Evolutionary conservation across 441 rosid species (phyloP).

Genomic region (Bruguiera hainesii): DNA sequence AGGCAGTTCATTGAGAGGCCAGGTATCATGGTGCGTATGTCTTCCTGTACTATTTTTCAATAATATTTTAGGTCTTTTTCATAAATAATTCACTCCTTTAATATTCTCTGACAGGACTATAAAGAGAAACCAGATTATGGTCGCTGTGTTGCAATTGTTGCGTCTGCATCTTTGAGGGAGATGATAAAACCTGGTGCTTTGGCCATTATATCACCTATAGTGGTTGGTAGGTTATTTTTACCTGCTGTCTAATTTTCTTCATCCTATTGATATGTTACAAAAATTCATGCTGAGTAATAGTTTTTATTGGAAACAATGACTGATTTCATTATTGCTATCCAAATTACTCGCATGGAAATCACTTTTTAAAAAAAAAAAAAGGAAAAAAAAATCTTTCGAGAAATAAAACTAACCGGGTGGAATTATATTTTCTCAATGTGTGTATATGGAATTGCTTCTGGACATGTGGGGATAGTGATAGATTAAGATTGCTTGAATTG

Average conservation of each 20-base stretch:
- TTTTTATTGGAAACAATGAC: too few species aligned
- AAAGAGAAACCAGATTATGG: conserved; percentile 97
- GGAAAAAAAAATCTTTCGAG: too few species aligned
- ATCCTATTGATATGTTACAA: not conserved
- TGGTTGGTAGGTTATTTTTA: conserved; percentile 52
- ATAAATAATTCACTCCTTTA: conserved; percentile 9
- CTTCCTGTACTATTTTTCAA: not conserved
- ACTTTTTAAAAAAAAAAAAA: not conserved
- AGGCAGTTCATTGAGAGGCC: conserved; percentile 98
- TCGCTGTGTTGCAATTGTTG: conserved; percentile 98
- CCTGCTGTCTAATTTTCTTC: not conserved
- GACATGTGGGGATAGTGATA: not conserved
- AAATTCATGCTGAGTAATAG: not conserved
- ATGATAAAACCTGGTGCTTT: conserved; percentile 98
- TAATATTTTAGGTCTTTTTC: conserved; percentile 1
- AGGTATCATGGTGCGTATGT: conserved; percentile 82
- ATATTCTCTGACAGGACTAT: conserved; percentile 58
- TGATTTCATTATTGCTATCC: not conserved
- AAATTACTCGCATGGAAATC: not conserved
- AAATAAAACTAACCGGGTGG: too few species aligned
- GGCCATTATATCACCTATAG: conserved; percentile 85
- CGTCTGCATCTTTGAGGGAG: conserved; percentile 93
- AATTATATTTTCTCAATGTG: too few species aligned
- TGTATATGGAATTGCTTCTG: too few species aligned
- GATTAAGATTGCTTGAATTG: conserved; percentile 15